Evolutionary conservation across 2,329 filamentous ascomycete species (phyloP).

Genomic region (Cercospora zeae-maydis): DNA sequence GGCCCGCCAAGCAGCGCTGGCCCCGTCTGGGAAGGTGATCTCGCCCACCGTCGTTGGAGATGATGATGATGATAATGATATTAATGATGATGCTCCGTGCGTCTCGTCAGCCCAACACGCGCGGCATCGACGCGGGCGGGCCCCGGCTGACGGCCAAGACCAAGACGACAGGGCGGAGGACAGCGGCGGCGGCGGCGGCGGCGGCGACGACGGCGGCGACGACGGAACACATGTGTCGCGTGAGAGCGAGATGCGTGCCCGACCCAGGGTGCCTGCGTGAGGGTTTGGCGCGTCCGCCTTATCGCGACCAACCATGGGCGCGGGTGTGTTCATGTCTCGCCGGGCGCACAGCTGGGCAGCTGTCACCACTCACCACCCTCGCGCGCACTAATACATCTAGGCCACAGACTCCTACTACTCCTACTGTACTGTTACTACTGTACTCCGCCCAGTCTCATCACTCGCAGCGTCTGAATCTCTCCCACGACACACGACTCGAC

Average conservation of each 20-base stretch:
- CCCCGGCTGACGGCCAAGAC: neutral
- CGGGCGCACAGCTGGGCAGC: neutral
- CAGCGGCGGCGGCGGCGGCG: neutral
- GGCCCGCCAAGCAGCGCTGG: neutral
- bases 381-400: neutral
- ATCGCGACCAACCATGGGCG: constrained; percentile 11
- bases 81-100: no score
- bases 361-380: neutral
- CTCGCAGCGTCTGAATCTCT: neutral
- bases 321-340: neutral
- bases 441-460: neutral
- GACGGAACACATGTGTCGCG: neutral
- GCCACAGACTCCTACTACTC: neutral
- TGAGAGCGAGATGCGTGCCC: no score
- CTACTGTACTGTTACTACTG: neutral
- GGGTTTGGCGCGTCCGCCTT: constrained; percentile 3
- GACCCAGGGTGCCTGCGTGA: no score
- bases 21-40: constrained; percentile 12
- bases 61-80: neutral
- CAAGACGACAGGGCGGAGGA: neutral
- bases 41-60: neutral
- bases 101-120: neutral
- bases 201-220: no score
- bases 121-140: neutral
- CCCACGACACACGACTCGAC: neutral